These are phyloP conservation scores for Aechmea fasciata DNA, from an alignment of 176 grass and related monocot species.

Conservation along the genomic window DNA sequence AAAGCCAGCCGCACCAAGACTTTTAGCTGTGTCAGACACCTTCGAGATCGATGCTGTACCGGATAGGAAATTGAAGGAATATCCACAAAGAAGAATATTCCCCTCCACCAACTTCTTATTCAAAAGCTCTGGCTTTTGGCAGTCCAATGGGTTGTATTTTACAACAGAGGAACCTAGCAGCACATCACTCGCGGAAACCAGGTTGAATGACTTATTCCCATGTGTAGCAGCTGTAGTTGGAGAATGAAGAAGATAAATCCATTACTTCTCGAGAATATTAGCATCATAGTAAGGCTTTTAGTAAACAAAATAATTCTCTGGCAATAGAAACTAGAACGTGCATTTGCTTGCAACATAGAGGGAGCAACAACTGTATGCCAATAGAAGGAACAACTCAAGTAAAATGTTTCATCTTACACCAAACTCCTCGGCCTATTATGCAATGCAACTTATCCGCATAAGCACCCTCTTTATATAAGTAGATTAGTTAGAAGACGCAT, in stretches of 20 bases:
- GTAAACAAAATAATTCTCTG: background rate
- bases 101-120: constrained; percentile 80
- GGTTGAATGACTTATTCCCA: constrained; percentile 60
- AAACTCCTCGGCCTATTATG: background rate
- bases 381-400: background rate
- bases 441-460: background rate
- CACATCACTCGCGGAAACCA: constrained; percentile 84
- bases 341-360: background rate
- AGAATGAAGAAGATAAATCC: background rate
- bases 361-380: background rate
- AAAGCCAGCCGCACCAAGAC: constrained; percentile 82
- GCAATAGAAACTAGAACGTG: background rate
- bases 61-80: constrained; percentile 96
- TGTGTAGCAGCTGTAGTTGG: constrained; percentile 70
- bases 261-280: too few relatives aligned
- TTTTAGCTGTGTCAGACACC: constrained; percentile 74
- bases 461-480: background rate
- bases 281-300: too few relatives aligned
- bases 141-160: constrained; percentile 85
- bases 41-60: constrained; percentile 96
- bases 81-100: constrained; percentile 89
- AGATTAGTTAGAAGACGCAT: background rate
- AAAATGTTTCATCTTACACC: background rate
- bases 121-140: constrained; percentile 86
- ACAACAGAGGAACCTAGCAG: constrained; percentile 59